phyloP scores from a whole-genome alignment of 78 protist species.

The Diacronema lutheri region DNA sequence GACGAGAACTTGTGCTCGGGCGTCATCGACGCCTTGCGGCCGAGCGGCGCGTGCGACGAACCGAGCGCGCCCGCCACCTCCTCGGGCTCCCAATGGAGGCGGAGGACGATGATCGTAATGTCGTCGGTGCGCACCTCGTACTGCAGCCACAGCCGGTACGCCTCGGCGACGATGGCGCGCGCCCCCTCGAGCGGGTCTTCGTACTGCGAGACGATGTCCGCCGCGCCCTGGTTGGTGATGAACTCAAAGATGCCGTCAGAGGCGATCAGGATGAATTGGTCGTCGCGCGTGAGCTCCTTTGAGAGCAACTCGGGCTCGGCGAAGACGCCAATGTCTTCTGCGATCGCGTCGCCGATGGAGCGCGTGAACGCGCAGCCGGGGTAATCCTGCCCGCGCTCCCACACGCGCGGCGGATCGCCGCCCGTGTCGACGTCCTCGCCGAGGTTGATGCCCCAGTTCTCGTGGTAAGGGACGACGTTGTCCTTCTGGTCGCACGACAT shows the following conservation, averaged over 20 bases:
- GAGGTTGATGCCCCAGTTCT: neutral
- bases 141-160: slow-evolving; percentile 14
- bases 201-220: neutral
- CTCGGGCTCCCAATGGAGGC: neutral
- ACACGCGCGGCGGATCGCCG: slow-evolving; percentile 28
- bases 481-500: slow-evolving; percentile 5
- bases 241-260: slow-evolving; percentile 4
- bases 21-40: too few species aligned
- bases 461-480: neutral
- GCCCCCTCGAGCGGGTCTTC: neutral
- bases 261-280: neutral
- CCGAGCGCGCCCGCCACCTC: too few species aligned
- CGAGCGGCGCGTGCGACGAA: too few species aligned
- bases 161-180: slow-evolving; percentile 16
- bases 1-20: too few species aligned
- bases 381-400: neutral
- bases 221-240: neutral
- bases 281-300: neutral
- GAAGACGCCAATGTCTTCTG: neutral
- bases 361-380: slow-evolving; percentile 28
- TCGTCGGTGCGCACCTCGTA: slow-evolving; percentile 9
- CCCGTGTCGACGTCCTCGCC: slow-evolving; percentile 18
- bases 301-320: neutral
- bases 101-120: neutral
- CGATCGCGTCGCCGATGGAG: slow-evolving; percentile 9